These are phyloP conservation scores for Nadsonia starkeyi-henricii DNA, from an alignment of 1,139 yeast genomes.

Conservation along the genomic window DNA sequence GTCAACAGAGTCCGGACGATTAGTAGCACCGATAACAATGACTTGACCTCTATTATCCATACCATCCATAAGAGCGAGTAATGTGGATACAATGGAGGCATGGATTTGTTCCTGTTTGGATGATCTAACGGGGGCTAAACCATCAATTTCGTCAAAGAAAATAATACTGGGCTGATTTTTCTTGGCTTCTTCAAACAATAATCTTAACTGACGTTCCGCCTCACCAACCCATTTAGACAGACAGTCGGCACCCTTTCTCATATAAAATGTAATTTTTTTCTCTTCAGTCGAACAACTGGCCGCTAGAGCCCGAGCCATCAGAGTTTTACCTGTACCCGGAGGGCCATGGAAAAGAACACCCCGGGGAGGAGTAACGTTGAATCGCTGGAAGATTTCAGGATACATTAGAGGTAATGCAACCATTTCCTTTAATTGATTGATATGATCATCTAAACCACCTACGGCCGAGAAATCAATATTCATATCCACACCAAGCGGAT, in stretches of 20 bases:
- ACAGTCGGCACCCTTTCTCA: constrained; percentile 98
- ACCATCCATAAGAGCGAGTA: constrained; percentile 95
- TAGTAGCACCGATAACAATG: constrained; percentile 95
- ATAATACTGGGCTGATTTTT: constrained; percentile 93
- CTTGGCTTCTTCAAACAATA: constrained; percentile 89
- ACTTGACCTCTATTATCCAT: constrained; percentile 97
- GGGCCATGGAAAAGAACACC: constrained; percentile 98
- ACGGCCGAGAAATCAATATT: constrained; percentile 79
- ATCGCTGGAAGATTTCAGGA: constrained; percentile 85
- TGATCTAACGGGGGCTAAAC: constrained; percentile 93
- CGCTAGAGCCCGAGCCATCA: constrained; percentile 95
- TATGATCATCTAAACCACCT: constrained; percentile 87
- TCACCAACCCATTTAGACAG: constrained; percentile 98
- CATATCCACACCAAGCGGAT: constrained; percentile 90
- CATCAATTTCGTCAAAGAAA: constrained; percentile 95
- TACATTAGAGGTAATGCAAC: constrained; percentile 84
- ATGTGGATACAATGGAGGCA: constrained; percentile 90
- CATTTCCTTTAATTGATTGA: constrained; percentile 92
- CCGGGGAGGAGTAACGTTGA: constrained; percentile 89
- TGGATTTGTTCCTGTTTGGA: constrained; percentile 96
- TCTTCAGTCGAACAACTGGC: constrained; percentile 79
- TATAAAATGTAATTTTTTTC: constrained; percentile 82
- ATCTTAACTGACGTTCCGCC: constrained; percentile 85
- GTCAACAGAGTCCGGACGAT: constrained; percentile 94
- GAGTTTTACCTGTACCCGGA: constrained; percentile 97